These are phyloP conservation scores for Pseudozyma thailandica DNA, from an alignment of 1,284 basidiomycete genomes.

Conservation along the genomic window DNA sequence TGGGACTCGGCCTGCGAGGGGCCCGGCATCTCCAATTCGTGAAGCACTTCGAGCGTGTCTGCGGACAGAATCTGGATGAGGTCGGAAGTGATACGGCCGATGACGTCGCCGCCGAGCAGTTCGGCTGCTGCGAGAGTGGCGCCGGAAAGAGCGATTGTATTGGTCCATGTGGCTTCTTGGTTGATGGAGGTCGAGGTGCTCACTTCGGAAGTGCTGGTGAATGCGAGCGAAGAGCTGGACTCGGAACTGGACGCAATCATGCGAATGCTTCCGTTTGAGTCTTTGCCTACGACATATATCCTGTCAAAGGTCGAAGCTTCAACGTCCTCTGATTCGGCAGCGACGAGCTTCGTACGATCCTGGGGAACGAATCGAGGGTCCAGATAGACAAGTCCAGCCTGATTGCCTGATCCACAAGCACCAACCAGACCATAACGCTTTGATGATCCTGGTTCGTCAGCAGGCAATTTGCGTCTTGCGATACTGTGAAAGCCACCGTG, in stretches of 20 bases:
- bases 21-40: constrained; percentile 8
- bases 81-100: constrained; percentile 23
- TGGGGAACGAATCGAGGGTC: constrained; percentile 34
- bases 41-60: constrained; percentile 13
- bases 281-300: constrained; percentile 23
- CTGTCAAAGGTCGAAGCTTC: constrained; percentile 13
- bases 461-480: constrained; percentile 24
- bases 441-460: constrained; percentile 13
- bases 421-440: constrained; percentile 31
- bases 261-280: background rate
- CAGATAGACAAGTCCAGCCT: constrained; percentile 38
- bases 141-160: constrained; percentile 3
- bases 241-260: constrained; percentile 17
- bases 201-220: constrained; percentile 5
- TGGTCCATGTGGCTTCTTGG: constrained; percentile 7
- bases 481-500: constrained; percentile 37
- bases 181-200: background rate
- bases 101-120: constrained; percentile 7
- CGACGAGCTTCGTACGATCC: constrained; percentile 7
- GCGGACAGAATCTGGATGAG: constrained; percentile 27
- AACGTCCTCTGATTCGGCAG: background rate
- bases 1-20: background rate
- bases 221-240: constrained; percentile 10
- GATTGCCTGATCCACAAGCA: constrained; percentile 37
- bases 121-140: constrained; percentile 19